phyloP scores from a whole-genome alignment of 352 stramenopile genomes.

The Globisporangium carolinianum region DNA sequence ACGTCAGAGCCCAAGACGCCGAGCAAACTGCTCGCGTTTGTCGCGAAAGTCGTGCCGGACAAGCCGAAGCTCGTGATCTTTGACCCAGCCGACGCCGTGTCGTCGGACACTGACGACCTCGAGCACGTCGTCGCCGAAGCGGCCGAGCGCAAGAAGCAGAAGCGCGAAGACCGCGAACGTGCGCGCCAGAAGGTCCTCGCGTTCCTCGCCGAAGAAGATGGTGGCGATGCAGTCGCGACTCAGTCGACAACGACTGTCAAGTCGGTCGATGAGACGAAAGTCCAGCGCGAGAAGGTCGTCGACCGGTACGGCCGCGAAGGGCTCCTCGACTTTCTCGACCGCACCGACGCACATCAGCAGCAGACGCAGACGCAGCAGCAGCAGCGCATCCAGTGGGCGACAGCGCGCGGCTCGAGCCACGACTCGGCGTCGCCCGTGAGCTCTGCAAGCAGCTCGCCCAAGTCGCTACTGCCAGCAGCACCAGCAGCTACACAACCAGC shows the following conservation, averaged over 20 bases:
- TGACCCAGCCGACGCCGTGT: conserved; percentile 36
- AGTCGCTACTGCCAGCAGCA: conserved; percentile 6
- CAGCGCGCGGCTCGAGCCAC: conserved; percentile 8
- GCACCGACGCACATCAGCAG: conserved; percentile 19
- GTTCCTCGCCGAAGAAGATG: conserved; percentile 38
- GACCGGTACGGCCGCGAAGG: conserved; percentile 48
- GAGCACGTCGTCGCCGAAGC: conserved; percentile 34
- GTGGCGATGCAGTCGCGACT: conserved; percentile 7
- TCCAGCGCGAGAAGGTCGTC: conserved; percentile 38
- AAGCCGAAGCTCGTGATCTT: conserved; percentile 51
- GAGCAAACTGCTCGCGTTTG: conserved; percentile 47
- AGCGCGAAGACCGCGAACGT: conserved; percentile 36
- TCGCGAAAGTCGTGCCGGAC: conserved; percentile 40
- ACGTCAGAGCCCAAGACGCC: conserved; percentile 4
- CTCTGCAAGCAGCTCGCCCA: conserved; percentile 15
- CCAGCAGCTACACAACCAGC: background rate
- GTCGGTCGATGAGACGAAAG: conserved; percentile 39
- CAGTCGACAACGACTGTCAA: conserved; percentile 26
- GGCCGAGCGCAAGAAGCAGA: conserved; percentile 34
- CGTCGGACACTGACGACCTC: conserved; percentile 22
- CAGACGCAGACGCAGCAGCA: conserved; percentile 16
- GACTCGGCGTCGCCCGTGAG: conserved; percentile 19
- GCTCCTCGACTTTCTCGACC: conserved; percentile 40
- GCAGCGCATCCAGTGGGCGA: conserved; percentile 18
- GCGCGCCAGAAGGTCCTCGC: conserved; percentile 37